Evolutionary conservation across 345 rosid genomes (phyloP), one percentile per base, ranked within the genome.

Genomic region (Cardamine resedifolia): DNA sequence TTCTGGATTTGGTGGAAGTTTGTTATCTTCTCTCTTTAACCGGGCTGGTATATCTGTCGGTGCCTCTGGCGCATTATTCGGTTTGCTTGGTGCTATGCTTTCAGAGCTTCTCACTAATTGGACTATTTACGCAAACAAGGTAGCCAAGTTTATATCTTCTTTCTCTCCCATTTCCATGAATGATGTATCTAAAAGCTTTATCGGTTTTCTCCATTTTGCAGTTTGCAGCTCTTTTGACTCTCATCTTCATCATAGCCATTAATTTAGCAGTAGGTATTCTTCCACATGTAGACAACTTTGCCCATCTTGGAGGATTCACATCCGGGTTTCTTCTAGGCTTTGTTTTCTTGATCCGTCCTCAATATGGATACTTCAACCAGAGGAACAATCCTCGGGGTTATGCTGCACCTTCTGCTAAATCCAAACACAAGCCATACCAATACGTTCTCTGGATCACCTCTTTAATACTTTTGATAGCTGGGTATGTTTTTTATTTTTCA

Each of bases 61-160:
- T 78, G 99, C 99, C 26, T 96, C 99, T 10, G 99, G 99, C 58
- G 98, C 99, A 41, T 86, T 96, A 34, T 95, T 95, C 20, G 99
- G 98, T 75, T 86, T 91, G 78, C 86, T 95, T 19, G 99, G 99
- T 60, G 88, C 92, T 66, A 95, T 95, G 99, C 86, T 95, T 34
- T 90, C 99, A 1, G 99, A 95, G 84, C 92, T 92, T 7, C 85
- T 95, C 4, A 90, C 90, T 23, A 95, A 95, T 70, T 95, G 99
- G 99, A 90, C 97, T 21, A 88, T 92, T 19, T 95, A 92, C 58
- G 86, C 85, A 45, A 95, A 92, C 39, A 95, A 95, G 99, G 98
- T 86, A 78, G 11, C 24, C 43, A 61, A 30, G 18, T 44, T n/a
- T 44, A 1, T n/a, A n/a, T 6, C 5, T 27, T 50, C 39, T 28